Evolutionary conservation across 2,329 filamentous ascomycete genomes (phyloP).

Genomic region (Drechmeria coniospora): DNA sequence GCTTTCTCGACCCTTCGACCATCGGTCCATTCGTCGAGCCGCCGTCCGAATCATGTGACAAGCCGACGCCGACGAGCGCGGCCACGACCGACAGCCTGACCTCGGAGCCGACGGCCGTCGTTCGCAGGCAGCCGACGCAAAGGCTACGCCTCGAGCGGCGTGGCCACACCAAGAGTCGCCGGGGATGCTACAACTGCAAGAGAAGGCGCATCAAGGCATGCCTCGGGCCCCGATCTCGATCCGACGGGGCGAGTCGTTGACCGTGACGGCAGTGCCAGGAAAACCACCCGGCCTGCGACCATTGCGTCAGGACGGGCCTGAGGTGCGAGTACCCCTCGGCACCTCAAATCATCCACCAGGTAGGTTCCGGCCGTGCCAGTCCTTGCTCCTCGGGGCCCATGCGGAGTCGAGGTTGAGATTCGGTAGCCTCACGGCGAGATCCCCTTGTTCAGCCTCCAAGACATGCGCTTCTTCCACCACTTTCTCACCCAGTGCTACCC

Average conservation of each 20-base stretch:
- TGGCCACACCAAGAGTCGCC: conserved; percentile 50
- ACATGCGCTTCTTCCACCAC: conserved; percentile 56
- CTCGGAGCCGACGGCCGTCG: too few relatives aligned
- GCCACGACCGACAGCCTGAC: conserved; percentile 6
- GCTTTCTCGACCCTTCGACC: too few relatives aligned
- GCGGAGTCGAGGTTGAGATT: not conserved
- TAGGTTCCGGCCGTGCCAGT: conserved; percentile 10
- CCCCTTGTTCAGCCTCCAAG: conserved; percentile 43
- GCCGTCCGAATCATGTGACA: conserved; percentile 15
- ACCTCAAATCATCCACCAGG: conserved; percentile 35
- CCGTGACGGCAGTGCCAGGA: conserved; percentile 43
- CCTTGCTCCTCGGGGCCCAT: too few relatives aligned
- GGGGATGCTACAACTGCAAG: conserved; percentile 55
- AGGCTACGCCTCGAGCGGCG: conserved; percentile 35
- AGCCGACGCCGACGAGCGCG: conserved; percentile 13
- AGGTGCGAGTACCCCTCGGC: conserved; percentile 45
- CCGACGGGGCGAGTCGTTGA: not conserved
- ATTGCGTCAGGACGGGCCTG: conserved; percentile 46
- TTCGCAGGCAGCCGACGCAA: conserved; percentile 8
- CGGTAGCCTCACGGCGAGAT: conserved; percentile 38
- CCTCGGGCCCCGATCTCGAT: not conserved
- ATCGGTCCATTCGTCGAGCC: conserved; percentile 2
- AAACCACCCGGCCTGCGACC: conserved; percentile 44
- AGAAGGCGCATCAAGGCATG: conserved; percentile 46
- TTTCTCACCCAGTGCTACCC: conserved; percentile 48